Conservation (phyloP, 1,284 basidiomycete species). For the Ustilago loliicola region DNA sequence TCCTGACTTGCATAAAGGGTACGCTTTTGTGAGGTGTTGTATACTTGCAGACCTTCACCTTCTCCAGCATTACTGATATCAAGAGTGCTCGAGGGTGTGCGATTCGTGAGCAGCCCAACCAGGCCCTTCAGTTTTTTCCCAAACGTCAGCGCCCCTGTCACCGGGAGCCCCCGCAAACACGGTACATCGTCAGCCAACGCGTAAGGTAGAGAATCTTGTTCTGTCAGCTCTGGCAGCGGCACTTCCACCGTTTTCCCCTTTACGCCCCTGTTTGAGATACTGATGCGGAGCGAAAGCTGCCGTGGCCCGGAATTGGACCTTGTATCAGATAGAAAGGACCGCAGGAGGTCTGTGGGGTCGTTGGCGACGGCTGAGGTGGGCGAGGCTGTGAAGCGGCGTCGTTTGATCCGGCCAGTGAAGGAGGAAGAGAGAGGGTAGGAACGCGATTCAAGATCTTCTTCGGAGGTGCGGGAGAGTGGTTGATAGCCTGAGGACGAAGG, state of each 20-base stretch:
- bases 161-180: conserved; percentile 23
- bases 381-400: conserved; percentile 23
- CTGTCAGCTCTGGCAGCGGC: conserved; percentile 19
- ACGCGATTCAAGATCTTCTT: conserved; percentile 20
- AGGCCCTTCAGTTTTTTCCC: neutral
- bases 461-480: conserved; percentile 10
- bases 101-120: neutral
- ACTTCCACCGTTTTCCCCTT: conserved; percentile 13
- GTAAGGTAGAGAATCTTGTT: conserved; percentile 32
- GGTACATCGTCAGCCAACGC: conserved; percentile 45
- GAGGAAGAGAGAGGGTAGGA: neutral
- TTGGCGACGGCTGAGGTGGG: conserved; percentile 32
- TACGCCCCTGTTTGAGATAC: neutral
- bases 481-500: conserved; percentile 33
- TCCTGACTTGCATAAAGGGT: conserved; percentile 22
- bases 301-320: conserved; percentile 4
- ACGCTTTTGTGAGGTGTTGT: conserved; percentile 12
- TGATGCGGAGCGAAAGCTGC: conserved; percentile 22
- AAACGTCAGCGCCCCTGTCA: neutral
- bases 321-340: conserved; percentile 34
- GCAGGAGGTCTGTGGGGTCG: conserved; percentile 22
- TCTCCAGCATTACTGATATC: neutral
- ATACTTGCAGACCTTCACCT: conserved; percentile 22
- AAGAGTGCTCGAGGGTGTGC: neutral
- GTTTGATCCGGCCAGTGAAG: neutral